Conservation (phyloP, 208 protist genomes). For the Leptomonas pyrrhocoris region DNA sequence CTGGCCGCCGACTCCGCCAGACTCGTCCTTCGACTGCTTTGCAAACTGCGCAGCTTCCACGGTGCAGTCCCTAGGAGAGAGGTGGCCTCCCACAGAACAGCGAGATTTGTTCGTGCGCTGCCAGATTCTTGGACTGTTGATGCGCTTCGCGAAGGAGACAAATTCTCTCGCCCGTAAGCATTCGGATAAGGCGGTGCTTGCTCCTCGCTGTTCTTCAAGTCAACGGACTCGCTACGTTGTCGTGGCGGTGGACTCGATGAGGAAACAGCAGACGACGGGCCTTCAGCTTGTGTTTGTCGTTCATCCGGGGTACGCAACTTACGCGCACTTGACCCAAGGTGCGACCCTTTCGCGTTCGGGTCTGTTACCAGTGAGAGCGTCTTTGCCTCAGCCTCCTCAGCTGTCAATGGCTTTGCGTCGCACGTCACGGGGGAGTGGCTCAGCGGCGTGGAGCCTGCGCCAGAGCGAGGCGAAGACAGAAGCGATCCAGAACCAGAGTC, state of each 20-base stretch:
- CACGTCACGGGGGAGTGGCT: constrained; percentile 1
- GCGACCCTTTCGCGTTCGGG: neutral
- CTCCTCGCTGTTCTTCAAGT: neutral
- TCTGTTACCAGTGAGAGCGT: neutral
- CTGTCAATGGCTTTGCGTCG: neutral
- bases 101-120: neutral
- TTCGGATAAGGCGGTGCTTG: neutral
- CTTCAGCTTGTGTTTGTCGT: neutral
- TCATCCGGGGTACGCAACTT: neutral
- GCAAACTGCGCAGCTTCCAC: constrained; percentile 19
- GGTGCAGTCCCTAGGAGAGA: constrained; percentile 28
- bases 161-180: neutral
- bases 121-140: neutral
- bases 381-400: neutral
- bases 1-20: constrained; percentile 11
- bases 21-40: constrained; percentile 15
- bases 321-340: neutral
- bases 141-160: neutral
- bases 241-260: constrained; percentile 10
- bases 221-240: neutral
- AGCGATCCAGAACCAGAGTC: neutral
- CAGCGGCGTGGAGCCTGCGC: neutral
- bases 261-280: neutral
- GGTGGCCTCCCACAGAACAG: constrained; percentile 28
- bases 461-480: neutral